Percentiles rank a stretch among this genome's conserved stretches.
phyloP scores from a whole-genome alignment of 192 early-diverging fungal species.

The Gonapodya sp. region DNA sequence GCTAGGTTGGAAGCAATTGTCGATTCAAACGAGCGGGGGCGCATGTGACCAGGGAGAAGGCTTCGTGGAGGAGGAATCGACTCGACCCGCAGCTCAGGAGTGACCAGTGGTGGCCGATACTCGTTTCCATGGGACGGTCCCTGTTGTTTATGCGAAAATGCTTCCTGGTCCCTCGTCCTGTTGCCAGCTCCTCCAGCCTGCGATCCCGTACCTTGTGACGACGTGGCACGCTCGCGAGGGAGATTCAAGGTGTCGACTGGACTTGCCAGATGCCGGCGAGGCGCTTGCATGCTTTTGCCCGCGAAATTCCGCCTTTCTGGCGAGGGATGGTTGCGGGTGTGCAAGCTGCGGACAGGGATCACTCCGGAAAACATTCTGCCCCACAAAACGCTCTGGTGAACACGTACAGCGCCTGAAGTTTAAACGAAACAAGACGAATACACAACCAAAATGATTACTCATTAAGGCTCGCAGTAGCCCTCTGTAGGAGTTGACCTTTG shows the following conservation, averaged over 20 bases:
- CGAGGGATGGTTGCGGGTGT: no score
- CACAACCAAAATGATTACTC: no score
- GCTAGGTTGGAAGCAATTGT: neutral
- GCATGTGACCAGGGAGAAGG: neutral
- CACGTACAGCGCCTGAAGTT: no score
- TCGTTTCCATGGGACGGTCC: neutral
- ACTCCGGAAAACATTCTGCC: no score
- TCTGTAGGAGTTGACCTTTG: no score
- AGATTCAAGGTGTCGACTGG: neutral
- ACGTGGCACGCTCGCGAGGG: neutral
- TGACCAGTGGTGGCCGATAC: neutral
- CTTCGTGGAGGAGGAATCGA: neutral
- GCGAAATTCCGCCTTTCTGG: no score
- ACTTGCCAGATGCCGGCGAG: neutral
- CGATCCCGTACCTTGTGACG: neutral
- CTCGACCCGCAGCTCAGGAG: neutral
- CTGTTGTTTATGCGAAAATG: neutral
- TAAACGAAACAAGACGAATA: no score
- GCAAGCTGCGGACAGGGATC: no score
- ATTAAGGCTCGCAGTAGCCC: no score
- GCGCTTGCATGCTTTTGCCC: neutral
- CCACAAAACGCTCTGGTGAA: no score
- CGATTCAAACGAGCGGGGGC: neutral
- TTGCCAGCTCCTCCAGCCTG: neutral
- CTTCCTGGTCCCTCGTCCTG: neutral